Conservation (phyloP, 495 filamentous ascomycete genomes). For the Patellaria atrata region DNA sequence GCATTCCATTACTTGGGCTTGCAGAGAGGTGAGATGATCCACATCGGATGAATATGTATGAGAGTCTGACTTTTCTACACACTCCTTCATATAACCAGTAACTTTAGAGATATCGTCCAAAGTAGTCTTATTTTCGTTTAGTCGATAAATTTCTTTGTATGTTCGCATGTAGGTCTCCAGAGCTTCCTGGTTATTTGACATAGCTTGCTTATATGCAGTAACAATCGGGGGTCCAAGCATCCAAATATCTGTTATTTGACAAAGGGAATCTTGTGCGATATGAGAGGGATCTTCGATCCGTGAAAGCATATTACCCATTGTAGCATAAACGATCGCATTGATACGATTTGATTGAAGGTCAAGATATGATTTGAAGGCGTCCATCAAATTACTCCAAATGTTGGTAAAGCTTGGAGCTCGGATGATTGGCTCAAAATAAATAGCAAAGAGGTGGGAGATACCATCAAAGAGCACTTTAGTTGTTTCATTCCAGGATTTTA, state of each 20-base stretch:
- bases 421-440: constrained; percentile 39
- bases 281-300: constrained; percentile 11
- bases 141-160: constrained; percentile 63
- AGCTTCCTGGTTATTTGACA: constrained; percentile 55
- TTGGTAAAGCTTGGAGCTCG: constrained; percentile 13
- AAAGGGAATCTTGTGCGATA: constrained; percentile 6
- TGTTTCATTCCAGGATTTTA: constrained; percentile 59
- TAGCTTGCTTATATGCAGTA: constrained; percentile 19
- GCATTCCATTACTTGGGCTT: constrained; percentile 56
- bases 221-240: constrained; percentile 27
- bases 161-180: constrained; percentile 63
- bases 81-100: too few relatives aligned
- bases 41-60: constrained; percentile 67
- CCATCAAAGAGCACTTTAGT: constrained; percentile 59
- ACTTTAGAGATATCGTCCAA: too few relatives aligned
- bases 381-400: constrained; percentile 21
- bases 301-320: constrained; percentile 18
- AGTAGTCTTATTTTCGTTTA: constrained; percentile 49
- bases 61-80: constrained; percentile 55
- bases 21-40: constrained; percentile 69
- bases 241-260: constrained; percentile 15
- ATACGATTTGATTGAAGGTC: constrained; percentile 20
- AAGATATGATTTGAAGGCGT: constrained; percentile 15
- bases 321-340: constrained; percentile 20
- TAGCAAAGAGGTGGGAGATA: constrained; percentile 49